Percentiles rank a stretch among this genome's conserved stretches.
These are phyloP conservation scores for Vaccinium darrowii DNA, from an alignment of 148 eudicot species.

Conservation along the genomic window DNA sequence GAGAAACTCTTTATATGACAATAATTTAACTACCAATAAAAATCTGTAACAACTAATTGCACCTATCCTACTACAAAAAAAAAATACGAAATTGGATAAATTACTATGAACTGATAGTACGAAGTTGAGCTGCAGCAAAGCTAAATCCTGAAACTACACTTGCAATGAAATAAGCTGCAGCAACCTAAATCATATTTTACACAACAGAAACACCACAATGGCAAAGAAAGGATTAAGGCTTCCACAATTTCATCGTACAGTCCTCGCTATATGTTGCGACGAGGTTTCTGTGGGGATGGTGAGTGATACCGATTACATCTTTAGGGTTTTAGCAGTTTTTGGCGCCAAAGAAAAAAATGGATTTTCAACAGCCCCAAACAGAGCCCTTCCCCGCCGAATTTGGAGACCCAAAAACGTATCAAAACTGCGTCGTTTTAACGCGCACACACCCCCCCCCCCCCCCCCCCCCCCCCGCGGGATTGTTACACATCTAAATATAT, in stretches of 20 bases:
- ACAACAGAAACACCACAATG: background rate
- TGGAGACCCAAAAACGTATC: too few relatives aligned
- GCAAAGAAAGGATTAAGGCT: constrained; percentile 49
- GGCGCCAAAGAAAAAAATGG: too few relatives aligned
- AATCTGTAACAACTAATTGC: background rate
- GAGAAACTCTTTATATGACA: too few relatives aligned
- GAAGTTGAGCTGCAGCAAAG: background rate
- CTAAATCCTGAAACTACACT: background rate
- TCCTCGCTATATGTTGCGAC: constrained; percentile 78
- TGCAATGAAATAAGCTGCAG: background rate
- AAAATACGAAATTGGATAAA: background rate
- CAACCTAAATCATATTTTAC: background rate
- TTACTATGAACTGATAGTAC: background rate
- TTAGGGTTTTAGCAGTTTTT: constrained; percentile 20
- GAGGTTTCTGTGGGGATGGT: constrained; percentile 93
- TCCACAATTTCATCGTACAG: constrained; percentile 90
- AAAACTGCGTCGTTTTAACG: too few relatives aligned
- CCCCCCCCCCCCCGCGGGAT: too few relatives aligned
- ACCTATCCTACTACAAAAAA: background rate
- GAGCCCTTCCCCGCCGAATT: too few relatives aligned
- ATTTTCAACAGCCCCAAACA: too few relatives aligned
- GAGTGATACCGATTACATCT: constrained; percentile 89
- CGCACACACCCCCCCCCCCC: too few relatives aligned
- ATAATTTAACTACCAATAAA: too few relatives aligned
- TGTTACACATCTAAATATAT: too few relatives aligned